Base-by-base conservation (phyloP, 2,329 filamentous ascomycete genomes). In the Trichoderma asperellum region DNA sequence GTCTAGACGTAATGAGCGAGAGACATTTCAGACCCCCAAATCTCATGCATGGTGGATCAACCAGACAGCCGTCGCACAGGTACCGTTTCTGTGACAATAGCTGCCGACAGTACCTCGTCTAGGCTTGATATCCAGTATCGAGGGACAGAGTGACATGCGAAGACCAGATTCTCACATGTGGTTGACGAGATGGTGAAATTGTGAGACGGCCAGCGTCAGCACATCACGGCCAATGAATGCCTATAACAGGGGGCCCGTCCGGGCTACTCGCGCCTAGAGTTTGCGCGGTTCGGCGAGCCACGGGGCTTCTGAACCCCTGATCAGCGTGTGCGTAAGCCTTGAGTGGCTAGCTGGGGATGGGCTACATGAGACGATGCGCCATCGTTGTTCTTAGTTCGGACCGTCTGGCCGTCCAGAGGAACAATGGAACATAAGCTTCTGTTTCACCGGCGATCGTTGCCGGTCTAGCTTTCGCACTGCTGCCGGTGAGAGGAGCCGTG, bases 181-280 rank as follows among this genome's bases (percentile, higher is more conserved):
- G 62, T 55, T 60, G 64, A 35, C 21, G 12, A 49, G 40, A 59
- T 18, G 27, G 68, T 64, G 60, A 37, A 29, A 67, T 60, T 70
- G 56, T 70, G 68, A 70, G 63, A 70, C 68, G 34, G 58, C 40
- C 57, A 40, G 64, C 32, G 60, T 69, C 52, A 29, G 37, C 16
- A 40, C 66, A 18, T 43, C 16, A 27, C 12, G 37, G 62, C 68
- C 68, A 70, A 70, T 68, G 18, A 62, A 21, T 12, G 6, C n/a
- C n/a, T 12, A 58, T 16, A 10, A 49, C 52, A 18, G 49, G 58
- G 40, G 62, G 49, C 34, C 55, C 32, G 18, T 16, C 55, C 40
- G 29, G 43, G 61, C 49, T 53, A 24, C 61, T 37, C 21, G 47
- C 53, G 55, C 61, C 43, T 65, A 52, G 21, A 35, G 62, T 56